Evolutionary conservation across 73 alveolate genomes (phyloP).

Genomic region (Tetrahymena borealis): DNA sequence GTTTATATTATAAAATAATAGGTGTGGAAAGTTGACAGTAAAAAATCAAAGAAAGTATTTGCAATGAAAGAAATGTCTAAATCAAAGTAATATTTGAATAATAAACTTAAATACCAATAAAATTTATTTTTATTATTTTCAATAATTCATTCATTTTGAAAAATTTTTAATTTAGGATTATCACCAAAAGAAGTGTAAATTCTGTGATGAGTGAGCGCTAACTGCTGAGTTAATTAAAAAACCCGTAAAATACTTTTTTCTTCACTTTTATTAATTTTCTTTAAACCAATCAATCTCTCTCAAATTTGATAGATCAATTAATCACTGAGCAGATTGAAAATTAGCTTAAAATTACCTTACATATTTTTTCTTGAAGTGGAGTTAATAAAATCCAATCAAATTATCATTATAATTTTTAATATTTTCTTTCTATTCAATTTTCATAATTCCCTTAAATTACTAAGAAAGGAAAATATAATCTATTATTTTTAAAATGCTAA

Average conservation of each 20-base stretch:
- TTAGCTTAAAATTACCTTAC: constrained; percentile 29
- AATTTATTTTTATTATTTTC: background rate
- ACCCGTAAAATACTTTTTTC: constrained; percentile 26
- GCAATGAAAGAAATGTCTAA: constrained; percentile 83
- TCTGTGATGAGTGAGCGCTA: constrained; percentile 67
- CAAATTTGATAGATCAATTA: too few species aligned
- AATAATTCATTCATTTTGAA: background rate
- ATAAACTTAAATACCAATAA: constrained; percentile 1
- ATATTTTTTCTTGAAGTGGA: too few species aligned
- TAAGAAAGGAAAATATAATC: background rate
- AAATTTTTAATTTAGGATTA: constrained; percentile 36
- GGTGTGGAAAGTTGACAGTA: constrained; percentile 82
- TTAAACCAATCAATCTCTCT: constrained; percentile 41
- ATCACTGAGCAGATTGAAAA: too few species aligned
- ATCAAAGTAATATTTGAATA: constrained; percentile 2
- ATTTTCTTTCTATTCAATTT: too few species aligned
- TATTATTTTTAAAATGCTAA: background rate
- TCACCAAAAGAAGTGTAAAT: constrained; percentile 56
- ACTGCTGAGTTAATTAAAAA: constrained; percentile 50
- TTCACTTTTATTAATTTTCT: background rate
- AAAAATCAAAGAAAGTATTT: constrained; percentile 53
- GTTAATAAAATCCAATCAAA: too few species aligned
- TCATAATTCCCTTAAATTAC: too few species aligned
- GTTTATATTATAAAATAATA: background rate
- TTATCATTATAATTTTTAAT: too few species aligned